phyloP scores from a whole-genome alignment of 495 filamentous ascomycete species.

The Talaromyces trachyspermus region DNA sequence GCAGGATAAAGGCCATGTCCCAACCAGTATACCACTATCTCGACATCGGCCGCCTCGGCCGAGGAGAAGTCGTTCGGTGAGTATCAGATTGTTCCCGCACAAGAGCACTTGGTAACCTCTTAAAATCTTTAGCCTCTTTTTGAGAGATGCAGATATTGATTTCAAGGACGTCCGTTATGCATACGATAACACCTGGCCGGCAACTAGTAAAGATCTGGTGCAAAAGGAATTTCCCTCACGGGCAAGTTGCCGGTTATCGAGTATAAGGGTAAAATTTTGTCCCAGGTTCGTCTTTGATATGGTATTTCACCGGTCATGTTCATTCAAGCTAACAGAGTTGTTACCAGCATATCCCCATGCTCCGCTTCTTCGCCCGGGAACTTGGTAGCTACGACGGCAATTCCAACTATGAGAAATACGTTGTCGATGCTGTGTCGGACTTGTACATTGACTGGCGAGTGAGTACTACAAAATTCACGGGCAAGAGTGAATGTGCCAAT shows the following conservation, averaged over 20 bases:
- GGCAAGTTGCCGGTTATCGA: constrained; percentile 32
- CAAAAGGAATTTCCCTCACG: constrained; percentile 25
- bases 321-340: background rate
- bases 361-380: constrained; percentile 31
- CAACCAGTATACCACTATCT: constrained; percentile 24
- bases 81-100: background rate
- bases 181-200: constrained; percentile 29
- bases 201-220: constrained; percentile 24
- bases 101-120: background rate
- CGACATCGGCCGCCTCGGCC: constrained; percentile 33
- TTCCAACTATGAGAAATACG: constrained; percentile 33
- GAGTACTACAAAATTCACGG: background rate
- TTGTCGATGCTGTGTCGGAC: constrained; percentile 35
- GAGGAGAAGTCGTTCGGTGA: constrained; percentile 34
- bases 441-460: constrained; percentile 34
- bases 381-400: constrained; percentile 30
- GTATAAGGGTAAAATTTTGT: constrained; percentile 30
- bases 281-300: constrained; percentile 19
- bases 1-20: too few relatives aligned
- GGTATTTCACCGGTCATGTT: background rate
- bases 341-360: constrained; percentile 27
- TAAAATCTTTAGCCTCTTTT: constrained; percentile 16
- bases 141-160: constrained; percentile 34
- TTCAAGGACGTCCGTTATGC: constrained; percentile 32
- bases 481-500: background rate